These are phyloP conservation scores for Zygotorulaspora sp. DNA, from an alignment of 805 yeast genomes.

Conservation along the genomic window DNA sequence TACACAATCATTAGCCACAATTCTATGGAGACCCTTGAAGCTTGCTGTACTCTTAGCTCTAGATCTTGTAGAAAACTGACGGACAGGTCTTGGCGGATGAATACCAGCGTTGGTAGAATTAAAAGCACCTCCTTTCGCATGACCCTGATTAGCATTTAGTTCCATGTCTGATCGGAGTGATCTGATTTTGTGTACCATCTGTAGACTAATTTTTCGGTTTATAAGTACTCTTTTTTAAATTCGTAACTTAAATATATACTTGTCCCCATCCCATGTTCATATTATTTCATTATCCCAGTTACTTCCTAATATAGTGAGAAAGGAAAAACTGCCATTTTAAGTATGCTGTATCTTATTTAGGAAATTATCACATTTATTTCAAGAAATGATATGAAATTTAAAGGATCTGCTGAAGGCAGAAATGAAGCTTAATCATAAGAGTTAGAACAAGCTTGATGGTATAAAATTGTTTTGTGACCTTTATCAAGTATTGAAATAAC, in stretches of 20 bases:
- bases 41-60: slow-evolving; percentile 34
- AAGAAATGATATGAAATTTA: not conserved
- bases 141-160: slow-evolving; percentile 10
- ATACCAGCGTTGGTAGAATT: slow-evolving; percentile 11
- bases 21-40: slow-evolving; percentile 30
- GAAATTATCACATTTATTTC: not conserved
- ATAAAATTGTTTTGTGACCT: not conserved
- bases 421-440: too few species aligned
- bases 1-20: slow-evolving; percentile 26
- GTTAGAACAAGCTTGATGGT: not conserved
- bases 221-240: too few species aligned
- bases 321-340: slow-evolving; percentile 1
- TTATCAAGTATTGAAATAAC: too few species aligned
- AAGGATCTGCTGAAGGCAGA: too few species aligned
- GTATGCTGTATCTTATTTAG: not conserved
- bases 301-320: not conserved
- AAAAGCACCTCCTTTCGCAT: slow-evolving; percentile 9
- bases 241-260: too few species aligned
- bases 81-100: slow-evolving; percentile 16
- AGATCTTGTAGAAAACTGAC: slow-evolving; percentile 32
- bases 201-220: not conserved
- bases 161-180: slow-evolving; percentile 16
- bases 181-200: slow-evolving; percentile 21
- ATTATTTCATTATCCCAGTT: not conserved
- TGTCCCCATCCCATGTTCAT: too few species aligned